Evolutionary conservation across 768 basidiomycete genomes (phyloP).

Genomic region (Suillus lakei): DNA sequence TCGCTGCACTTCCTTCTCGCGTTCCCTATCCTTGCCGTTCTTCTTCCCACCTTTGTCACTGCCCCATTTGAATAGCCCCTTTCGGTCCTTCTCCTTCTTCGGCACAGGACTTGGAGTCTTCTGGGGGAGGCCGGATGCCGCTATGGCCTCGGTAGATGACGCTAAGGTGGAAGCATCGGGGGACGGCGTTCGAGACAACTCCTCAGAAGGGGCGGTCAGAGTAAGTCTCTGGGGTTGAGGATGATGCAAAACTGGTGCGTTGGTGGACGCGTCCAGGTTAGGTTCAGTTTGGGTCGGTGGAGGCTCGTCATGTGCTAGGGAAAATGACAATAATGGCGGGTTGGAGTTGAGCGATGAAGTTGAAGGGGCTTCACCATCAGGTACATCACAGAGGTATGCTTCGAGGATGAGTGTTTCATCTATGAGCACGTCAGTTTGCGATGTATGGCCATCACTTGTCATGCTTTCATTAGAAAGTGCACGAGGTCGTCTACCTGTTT

Average conservation of each 20-base stretch:
- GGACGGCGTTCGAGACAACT: constrained; percentile 63
- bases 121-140: constrained; percentile 29
- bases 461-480: constrained; percentile 43
- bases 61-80: constrained; percentile 72
- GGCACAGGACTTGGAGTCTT: constrained; percentile 35
- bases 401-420: constrained; percentile 87
- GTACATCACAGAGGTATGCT: constrained; percentile 69
- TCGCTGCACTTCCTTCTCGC: constrained; percentile 50
- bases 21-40: constrained; percentile 48
- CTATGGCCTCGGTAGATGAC: constrained; percentile 30
- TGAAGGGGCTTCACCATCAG: constrained; percentile 41
- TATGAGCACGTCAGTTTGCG: constrained; percentile 74
- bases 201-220: constrained; percentile 35
- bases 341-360: constrained; percentile 22
- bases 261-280: constrained; percentile 39
- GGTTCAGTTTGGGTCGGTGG: constrained; percentile 19
- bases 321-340: constrained; percentile 28
- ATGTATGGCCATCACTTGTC: constrained; percentile 45
- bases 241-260: constrained; percentile 57
- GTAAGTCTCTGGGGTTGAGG: constrained; percentile 64
- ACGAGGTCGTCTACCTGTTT: constrained; percentile 40
- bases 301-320: constrained; percentile 24
- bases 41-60: constrained; percentile 67
- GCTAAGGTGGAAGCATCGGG: constrained; percentile 44
- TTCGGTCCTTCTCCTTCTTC: constrained; percentile 78